A percentile compares a stretch with the other conserved stretches of the same genome.
These are phyloP conservation scores for Globisporangium takayamanum DNA, from an alignment of 352 stramenopile species.

Conservation along the genomic window DNA sequence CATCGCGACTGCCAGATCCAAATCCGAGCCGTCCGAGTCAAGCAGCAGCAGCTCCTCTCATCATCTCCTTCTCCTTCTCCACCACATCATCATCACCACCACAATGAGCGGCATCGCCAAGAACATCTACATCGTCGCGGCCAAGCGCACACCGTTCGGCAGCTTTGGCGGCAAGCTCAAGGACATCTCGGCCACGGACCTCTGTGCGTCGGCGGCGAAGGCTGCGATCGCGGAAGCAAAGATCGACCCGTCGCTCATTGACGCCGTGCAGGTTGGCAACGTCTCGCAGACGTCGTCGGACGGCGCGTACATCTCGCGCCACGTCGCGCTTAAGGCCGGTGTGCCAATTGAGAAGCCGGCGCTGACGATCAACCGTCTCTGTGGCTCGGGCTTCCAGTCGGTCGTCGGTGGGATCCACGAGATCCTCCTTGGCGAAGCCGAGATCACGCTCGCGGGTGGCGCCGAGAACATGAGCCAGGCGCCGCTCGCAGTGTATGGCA, in stretches of 20 bases:
- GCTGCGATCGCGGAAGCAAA: conserved; percentile 70
- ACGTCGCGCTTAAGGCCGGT: conserved; percentile 91
- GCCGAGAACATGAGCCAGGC: conserved; percentile 96
- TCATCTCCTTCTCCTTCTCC: background rate
- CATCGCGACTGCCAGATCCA: conserved; percentile 18
- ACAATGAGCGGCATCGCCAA: conserved; percentile 43
- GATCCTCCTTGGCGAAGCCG: conserved; percentile 87
- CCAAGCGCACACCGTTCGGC: conserved; percentile 95
- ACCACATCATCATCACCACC: background rate
- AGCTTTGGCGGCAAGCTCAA: conserved; percentile 94
- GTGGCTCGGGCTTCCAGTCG: conserved; percentile 96
- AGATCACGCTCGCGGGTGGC: conserved; percentile 88
- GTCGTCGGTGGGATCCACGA: conserved; percentile 90
- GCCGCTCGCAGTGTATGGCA: conserved; percentile 89
- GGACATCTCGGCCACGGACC: conserved; percentile 87
- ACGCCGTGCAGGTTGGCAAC: conserved; percentile 95
- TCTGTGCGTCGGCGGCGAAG: conserved; percentile 84
- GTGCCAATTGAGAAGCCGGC: conserved; percentile 87
- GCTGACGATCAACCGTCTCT: conserved; percentile 97
- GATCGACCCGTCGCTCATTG: conserved; percentile 86
- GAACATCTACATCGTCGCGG: conserved; percentile 94
- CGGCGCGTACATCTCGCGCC: conserved; percentile 92
- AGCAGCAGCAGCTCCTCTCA: conserved; percentile 1
- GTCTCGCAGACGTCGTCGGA: conserved; percentile 93
- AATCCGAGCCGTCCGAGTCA: conserved; percentile 15